Percentiles rank a stretch among this genome's conserved stretches.
Conservation (phyloP, 371 early-diverging fungal species). For the Lichtheimia ramosa region DNA sequence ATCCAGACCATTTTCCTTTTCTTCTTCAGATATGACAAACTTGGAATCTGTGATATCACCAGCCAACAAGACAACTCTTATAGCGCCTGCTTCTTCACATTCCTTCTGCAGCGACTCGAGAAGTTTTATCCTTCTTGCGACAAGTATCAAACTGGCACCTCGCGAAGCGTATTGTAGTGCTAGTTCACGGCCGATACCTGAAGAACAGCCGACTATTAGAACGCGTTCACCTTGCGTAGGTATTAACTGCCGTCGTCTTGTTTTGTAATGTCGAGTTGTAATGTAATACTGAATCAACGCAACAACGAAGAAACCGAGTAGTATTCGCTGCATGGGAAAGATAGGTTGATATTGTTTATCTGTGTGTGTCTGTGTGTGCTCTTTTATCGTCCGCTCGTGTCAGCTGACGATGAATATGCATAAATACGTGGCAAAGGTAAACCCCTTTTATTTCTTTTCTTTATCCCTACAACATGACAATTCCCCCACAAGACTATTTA, state of each 20-base stretch:
- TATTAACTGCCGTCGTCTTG: conserved; percentile 13
- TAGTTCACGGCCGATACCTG: conserved; percentile 75
- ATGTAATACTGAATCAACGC: not conserved
- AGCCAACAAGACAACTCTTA: conserved; percentile 13
- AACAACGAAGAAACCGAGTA: not conserved
- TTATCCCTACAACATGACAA: conserved; percentile 19
- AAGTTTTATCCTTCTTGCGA: conserved; percentile 63
- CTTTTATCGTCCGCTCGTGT: not conserved
- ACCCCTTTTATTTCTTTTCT: not conserved
- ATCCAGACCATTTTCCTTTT: conserved; percentile 46
- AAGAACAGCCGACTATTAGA: conserved; percentile 78
- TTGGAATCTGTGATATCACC: conserved; percentile 40
- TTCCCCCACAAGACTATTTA: conserved; percentile 59
- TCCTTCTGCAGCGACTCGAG: conserved; percentile 53
- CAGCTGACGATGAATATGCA: not conserved
- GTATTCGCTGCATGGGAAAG: conserved; percentile 1
- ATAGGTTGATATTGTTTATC: not conserved
- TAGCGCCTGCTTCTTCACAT: conserved; percentile 36
- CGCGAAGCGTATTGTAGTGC: conserved; percentile 74
- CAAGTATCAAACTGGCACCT: conserved; percentile 67
- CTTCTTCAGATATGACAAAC: not conserved
- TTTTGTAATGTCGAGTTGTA: not conserved
- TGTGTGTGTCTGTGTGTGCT: not conserved
- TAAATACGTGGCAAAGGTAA: not conserved
- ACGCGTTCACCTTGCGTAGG: conserved; percentile 52